These are phyloP conservation scores for Lentinula sp. DNA, from an alignment of 768 basidiomycete genomes.

Conservation along the genomic window DNA sequence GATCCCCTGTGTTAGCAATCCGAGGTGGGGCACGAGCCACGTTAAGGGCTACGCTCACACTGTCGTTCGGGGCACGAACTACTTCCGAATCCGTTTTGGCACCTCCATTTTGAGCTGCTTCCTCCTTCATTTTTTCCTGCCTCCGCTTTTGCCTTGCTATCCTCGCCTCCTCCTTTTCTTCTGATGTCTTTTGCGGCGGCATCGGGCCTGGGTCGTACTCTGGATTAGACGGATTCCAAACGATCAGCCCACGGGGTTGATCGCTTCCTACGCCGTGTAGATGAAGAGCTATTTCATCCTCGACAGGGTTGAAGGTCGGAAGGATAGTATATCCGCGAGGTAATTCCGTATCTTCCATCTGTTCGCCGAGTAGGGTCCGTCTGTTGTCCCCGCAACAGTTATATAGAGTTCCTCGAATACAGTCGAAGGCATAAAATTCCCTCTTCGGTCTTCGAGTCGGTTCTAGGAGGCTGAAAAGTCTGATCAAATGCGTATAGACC, in stretches of 20 bases:
- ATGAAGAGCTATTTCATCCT: conserved; percentile 1
- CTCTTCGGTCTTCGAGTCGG: conserved; percentile 15
- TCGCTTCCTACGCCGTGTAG: not conserved
- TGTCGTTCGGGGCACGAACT: not conserved
- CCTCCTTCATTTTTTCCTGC: not conserved
- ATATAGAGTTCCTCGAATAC: conserved; percentile 38
- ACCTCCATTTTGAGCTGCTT: not conserved
- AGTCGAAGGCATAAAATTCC: conserved; percentile 54
- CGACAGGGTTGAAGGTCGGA: conserved; percentile 4
- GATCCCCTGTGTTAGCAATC: too few relatives aligned
- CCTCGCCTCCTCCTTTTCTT: not conserved
- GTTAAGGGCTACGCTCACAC: not conserved
- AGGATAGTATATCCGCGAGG: not conserved
- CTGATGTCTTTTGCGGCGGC: not conserved
- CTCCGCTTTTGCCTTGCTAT: not conserved
- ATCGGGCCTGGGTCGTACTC: conserved; percentile 64
- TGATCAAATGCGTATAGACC: conserved; percentile 40
- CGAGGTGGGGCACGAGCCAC: too few relatives aligned
- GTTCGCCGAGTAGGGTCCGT: conserved; percentile 15
- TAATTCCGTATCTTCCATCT: not conserved
- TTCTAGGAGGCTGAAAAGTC: conserved; percentile 31
- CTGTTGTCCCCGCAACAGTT: conserved; percentile 16
- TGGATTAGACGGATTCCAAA: conserved; percentile 58
- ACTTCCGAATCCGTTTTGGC: not conserved
- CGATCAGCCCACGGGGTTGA: not conserved